Evolutionary conservation across 1,284 basidiomycete genomes (phyloP).

Genomic region (Porphyrellus sp.): DNA sequence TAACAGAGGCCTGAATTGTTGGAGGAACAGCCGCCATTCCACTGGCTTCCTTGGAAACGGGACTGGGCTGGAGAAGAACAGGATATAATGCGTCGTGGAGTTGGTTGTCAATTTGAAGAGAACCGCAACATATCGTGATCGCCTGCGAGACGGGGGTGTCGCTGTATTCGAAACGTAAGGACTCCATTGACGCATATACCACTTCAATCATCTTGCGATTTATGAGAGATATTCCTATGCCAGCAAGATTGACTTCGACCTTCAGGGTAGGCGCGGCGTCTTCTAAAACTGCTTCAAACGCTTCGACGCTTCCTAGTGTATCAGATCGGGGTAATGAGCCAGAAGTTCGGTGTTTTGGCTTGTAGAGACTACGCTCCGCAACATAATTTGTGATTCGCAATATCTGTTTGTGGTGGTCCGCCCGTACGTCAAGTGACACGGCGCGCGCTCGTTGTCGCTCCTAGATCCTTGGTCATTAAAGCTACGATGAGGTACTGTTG

Average conservation of each 20-base stretch:
- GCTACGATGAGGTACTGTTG: not conserved
- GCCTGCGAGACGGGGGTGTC: slow-evolving; percentile 82
- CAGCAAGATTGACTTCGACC: slow-evolving; percentile 79
- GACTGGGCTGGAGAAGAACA: slow-evolving; percentile 93
- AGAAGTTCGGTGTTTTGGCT: slow-evolving; percentile 63
- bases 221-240: slow-evolving; percentile 90
- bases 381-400: slow-evolving; percentile 88
- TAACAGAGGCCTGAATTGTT: slow-evolving; percentile 85
- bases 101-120: slow-evolving; percentile 96
- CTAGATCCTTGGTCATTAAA: slow-evolving; percentile 33
- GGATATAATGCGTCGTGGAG: slow-evolving; percentile 95
- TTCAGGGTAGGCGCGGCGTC: slow-evolving; percentile 67
- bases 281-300: slow-evolving; percentile 88
- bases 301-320: slow-evolving; percentile 68
- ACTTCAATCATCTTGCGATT: slow-evolving; percentile 89
- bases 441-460: slow-evolving; percentile 53
- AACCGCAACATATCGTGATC: slow-evolving; percentile 81
- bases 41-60: slow-evolving; percentile 80
- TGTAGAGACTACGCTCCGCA: slow-evolving; percentile 86
- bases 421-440: slow-evolving; percentile 91
- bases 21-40: slow-evolving; percentile 79
- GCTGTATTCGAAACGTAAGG: slow-evolving; percentile 84
- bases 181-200: slow-evolving; percentile 81
- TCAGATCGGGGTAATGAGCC: slow-evolving; percentile 58
- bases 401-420: slow-evolving; percentile 85